phyloP scores from a whole-genome alignment of 148 eudicot species.

The Fagopyrum tataricum region DNA sequence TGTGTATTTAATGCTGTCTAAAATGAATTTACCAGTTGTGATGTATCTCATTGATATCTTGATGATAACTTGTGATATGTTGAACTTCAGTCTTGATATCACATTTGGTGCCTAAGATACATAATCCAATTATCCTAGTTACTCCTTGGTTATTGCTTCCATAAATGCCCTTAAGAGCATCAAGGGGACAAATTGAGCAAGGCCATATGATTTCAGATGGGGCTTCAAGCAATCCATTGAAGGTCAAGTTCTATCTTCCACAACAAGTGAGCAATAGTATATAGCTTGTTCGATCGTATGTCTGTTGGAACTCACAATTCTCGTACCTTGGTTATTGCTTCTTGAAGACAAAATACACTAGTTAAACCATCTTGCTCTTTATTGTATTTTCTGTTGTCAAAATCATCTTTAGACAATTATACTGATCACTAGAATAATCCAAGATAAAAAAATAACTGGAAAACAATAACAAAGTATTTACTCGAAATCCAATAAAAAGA shows the following conservation, averaged over 20 bases:
- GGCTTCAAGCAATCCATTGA: constrained; percentile 88
- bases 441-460: background rate
- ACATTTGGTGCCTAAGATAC: too few relatives aligned
- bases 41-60: too few relatives aligned
- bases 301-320: constrained; percentile 92
- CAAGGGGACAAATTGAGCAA: constrained; percentile 56
- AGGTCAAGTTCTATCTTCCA: constrained; percentile 77
- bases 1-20: too few relatives aligned
- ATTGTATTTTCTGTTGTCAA: background rate
- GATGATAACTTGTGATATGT: too few relatives aligned
- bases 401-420: background rate
- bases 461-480: background rate
- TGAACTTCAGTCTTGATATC: too few relatives aligned
- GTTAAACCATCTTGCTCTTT: constrained; percentile 3
- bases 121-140: too few relatives aligned
- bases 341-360: constrained; percentile 32
- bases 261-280: constrained; percentile 70
- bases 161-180: constrained; percentile 80
- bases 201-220: constrained; percentile 49
- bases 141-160: too few relatives aligned
- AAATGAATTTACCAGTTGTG: too few relatives aligned
- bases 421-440: background rate
- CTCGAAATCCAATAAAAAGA: background rate
- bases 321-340: constrained; percentile 64
- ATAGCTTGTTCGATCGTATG: constrained; percentile 95